Percentiles rank a stretch among this genome's conserved stretches.
Evolutionary conservation across 2,329 filamentous ascomycete genomes (phyloP).

Genomic region (Dothideomycetes sp.): DNA sequence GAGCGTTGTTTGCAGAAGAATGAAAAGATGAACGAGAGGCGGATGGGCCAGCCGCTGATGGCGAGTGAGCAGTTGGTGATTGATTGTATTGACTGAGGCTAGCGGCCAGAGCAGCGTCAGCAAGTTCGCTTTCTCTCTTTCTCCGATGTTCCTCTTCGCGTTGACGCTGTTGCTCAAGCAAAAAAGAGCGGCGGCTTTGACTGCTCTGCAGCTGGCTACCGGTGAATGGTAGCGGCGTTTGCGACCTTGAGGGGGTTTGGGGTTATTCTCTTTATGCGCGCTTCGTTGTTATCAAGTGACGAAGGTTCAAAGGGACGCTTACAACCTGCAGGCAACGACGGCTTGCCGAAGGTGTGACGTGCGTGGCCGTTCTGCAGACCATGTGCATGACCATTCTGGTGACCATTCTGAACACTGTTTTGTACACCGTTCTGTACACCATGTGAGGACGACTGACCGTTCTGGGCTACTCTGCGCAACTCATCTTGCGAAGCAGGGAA

Average conservation of each 20-base stretch:
- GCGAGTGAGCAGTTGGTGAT: constrained; percentile 3
- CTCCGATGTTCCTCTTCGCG: constrained; percentile 7
- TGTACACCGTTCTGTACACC: too few species aligned
- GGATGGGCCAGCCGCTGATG: constrained; percentile 3
- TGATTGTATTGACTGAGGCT: constrained; percentile 16
- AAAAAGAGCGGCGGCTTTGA: constrained; percentile 3
- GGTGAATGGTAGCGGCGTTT: neutral
- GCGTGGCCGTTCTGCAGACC: neutral
- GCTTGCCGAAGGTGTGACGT: neutral
- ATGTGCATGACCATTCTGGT: too few species aligned
- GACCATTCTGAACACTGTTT: too few species aligned
- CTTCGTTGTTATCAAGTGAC: constrained; percentile 10
- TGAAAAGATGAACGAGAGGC: constrained; percentile 9
- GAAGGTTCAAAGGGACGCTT: constrained; percentile 10
- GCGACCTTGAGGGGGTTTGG: constrained; percentile 8
- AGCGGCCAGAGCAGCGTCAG: constrained; percentile 17
- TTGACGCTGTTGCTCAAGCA: constrained; percentile 6
- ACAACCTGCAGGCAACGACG: neutral
- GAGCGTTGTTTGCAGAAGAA: constrained; percentile 12
- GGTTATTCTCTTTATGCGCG: constrained; percentile 7
- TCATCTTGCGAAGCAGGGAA: too few species aligned
- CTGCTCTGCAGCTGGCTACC: constrained; percentile 9
- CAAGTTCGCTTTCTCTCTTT: constrained; percentile 11
- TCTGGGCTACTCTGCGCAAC: too few species aligned
- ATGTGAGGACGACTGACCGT: too few species aligned